Percentiles rank a stretch among this genome's conserved stretches.
phyloP scores from a whole-genome alignment of 2,329 filamentous ascomycete species.

The Arthroderma uncinatum region DNA sequence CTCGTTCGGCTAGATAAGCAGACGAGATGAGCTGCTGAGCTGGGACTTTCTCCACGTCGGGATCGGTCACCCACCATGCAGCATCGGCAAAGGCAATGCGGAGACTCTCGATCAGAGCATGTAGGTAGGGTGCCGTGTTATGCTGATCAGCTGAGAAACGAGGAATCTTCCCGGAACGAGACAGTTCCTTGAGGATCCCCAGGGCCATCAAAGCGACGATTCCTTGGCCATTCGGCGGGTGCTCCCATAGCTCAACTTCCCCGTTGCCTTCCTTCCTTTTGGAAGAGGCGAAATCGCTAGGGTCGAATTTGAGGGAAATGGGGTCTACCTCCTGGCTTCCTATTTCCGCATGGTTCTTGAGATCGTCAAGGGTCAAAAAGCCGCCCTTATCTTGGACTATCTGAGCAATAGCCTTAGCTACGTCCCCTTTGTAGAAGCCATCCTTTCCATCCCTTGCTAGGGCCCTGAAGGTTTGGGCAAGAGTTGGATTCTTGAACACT shows the following conservation, averaged over 20 bases:
- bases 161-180: constrained; percentile 62
- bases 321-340: constrained; percentile 73
- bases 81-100: constrained; percentile 85
- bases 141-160: constrained; percentile 60
- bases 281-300: constrained; percentile 47
- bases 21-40: constrained; percentile 56
- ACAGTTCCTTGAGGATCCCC: constrained; percentile 79
- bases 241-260: constrained; percentile 78
- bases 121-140: constrained; percentile 70
- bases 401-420: constrained; percentile 70
- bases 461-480: constrained; percentile 70
- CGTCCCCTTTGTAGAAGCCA: constrained; percentile 78
- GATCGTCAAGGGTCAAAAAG: constrained; percentile 64
- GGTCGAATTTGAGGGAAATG: constrained; percentile 68
- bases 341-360: constrained; percentile 60
- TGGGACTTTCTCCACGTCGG: constrained; percentile 59
- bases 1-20: constrained; percentile 62
- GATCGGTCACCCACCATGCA: constrained; percentile 82
- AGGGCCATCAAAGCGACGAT: constrained; percentile 91
- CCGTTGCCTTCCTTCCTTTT: constrained; percentile 35
- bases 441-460: constrained; percentile 72
- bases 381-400: constrained; percentile 68
- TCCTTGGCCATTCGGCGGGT: constrained; percentile 91
- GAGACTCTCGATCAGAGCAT: constrained; percentile 77
- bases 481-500: constrained; percentile 71